phyloP scores from a whole-genome alignment of 139 green algal genomes.

The Chlamydomonas applanata region DNA sequence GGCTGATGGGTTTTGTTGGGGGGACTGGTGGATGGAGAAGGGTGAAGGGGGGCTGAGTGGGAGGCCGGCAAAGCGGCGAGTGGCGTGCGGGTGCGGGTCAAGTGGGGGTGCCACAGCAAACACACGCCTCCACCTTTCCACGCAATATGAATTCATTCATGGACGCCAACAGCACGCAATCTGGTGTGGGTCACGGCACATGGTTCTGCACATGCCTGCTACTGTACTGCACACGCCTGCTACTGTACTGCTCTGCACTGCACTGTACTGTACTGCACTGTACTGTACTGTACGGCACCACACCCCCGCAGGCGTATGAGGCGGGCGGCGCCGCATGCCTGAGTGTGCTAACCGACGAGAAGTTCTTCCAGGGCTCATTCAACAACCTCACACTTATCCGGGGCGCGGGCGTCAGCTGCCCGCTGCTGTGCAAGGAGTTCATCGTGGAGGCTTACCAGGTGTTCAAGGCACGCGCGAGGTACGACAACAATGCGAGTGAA shows the following conservation, averaged over 20 bases:
- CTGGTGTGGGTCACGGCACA: neutral
- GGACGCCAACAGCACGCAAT: neutral
- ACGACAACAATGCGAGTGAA: neutral
- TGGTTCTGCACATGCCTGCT: too few species aligned
- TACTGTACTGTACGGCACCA: too few species aligned
- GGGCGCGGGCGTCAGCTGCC: slow-evolving; percentile 76
- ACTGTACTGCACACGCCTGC: too few species aligned
- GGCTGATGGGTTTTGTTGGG: too few species aligned
- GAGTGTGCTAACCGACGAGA: slow-evolving; percentile 92
- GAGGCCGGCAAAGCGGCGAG: too few species aligned
- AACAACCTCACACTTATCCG: slow-evolving; percentile 76
- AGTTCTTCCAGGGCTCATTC: slow-evolving; percentile 91
- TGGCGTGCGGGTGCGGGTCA: too few species aligned
- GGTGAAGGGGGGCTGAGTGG: too few species aligned
- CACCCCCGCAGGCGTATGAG: slow-evolving; percentile 89
- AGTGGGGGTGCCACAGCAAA: too few species aligned
- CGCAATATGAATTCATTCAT: too few species aligned
- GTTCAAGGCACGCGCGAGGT: slow-evolving; percentile 54
- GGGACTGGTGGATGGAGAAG: too few species aligned
- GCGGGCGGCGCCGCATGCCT: slow-evolving; percentile 93
- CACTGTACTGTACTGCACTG: slow-evolving; percentile 57
- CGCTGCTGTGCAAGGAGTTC: slow-evolving; percentile 99
- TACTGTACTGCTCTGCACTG: neutral
- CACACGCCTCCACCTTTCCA: too few species aligned
- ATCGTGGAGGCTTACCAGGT: slow-evolving; percentile 97